These are phyloP conservation scores for Zasmidium angulare DNA, from an alignment of 2,329 filamentous ascomycete species.

Conservation along the genomic window DNA sequence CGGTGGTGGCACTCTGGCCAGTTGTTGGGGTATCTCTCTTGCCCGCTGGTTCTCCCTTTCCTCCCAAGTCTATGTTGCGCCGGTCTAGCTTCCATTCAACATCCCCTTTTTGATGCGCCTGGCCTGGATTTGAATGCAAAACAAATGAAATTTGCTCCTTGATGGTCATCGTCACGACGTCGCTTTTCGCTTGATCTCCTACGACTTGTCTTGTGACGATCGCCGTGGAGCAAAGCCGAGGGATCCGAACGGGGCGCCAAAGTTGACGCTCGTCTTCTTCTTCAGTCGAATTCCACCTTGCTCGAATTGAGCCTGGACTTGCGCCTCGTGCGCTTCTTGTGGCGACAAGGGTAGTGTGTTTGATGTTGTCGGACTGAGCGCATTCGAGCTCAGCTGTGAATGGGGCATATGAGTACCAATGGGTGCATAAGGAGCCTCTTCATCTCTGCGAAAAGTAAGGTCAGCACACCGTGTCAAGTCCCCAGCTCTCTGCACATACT, in stretches of 20 bases:
- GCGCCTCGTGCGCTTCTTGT: conserved; percentile 25
- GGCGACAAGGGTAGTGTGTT: conserved; percentile 19
- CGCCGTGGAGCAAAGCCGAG: conserved; percentile 31
- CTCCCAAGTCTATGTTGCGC: background rate
- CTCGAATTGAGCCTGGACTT: conserved; percentile 30
- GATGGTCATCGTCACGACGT: background rate
- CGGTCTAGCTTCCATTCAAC: background rate
- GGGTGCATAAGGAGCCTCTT: conserved; percentile 16
- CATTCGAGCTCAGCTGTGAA: conserved; percentile 17
- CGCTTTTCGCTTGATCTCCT: background rate
- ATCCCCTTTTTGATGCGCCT: too few species aligned
- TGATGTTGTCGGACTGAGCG: conserved; percentile 16
- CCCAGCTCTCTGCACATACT: conserved; percentile 1
- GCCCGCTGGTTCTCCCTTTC: background rate
- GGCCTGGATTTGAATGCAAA: too few species aligned
- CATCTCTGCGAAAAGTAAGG: background rate
- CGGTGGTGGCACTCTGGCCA: conserved; percentile 6
- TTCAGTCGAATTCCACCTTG: conserved; percentile 37
- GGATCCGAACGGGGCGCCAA: conserved; percentile 37
- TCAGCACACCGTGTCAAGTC: background rate
- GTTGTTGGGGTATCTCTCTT: conserved; percentile 14
- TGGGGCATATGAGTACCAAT: conserved; percentile 5
- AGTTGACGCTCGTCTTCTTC: conserved; percentile 38
- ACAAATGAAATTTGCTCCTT: background rate
- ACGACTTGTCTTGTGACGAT: conserved; percentile 18